These are phyloP conservation scores for Fusarium euwallaceae DNA, from an alignment of 2,329 filamentous ascomycete species.

Conservation along the genomic window DNA sequence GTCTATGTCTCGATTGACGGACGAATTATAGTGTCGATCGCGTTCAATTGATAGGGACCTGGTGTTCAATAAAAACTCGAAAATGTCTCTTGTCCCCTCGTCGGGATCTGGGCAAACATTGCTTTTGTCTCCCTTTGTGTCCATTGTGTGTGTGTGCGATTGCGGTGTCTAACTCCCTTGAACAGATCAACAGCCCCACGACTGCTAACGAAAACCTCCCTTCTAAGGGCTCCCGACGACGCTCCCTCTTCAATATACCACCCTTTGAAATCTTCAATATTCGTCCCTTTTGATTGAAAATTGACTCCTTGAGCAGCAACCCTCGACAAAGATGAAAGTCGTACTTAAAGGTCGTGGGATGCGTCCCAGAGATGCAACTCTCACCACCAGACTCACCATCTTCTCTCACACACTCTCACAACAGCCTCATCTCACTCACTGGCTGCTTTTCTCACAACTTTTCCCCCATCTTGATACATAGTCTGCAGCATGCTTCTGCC, in stretches of 20 bases:
- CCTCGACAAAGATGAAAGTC: slow-evolving; percentile 40
- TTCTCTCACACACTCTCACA: slow-evolving; percentile 10
- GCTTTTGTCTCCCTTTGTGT: slow-evolving; percentile 33
- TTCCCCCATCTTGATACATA: neutral
- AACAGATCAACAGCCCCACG: slow-evolving; percentile 22
- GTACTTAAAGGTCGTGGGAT: slow-evolving; percentile 39
- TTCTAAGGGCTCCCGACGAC: neutral
- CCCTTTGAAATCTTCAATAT: slow-evolving; percentile 35
- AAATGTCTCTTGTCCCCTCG: slow-evolving; percentile 21
- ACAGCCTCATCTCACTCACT: slow-evolving; percentile 25
- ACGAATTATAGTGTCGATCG: neutral
- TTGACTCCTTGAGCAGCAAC: slow-evolving; percentile 21
- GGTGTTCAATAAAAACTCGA: slow-evolving; percentile 18
- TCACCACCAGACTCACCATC: slow-evolving; percentile 43
- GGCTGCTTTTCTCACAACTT: slow-evolving; percentile 12
- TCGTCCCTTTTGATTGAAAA: slow-evolving; percentile 30
- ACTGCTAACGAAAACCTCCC: slow-evolving; percentile 13
- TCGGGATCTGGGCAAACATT: slow-evolving; percentile 16
- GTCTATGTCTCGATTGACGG: neutral
- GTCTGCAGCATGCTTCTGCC: slow-evolving; percentile 42
- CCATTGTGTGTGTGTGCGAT: slow-evolving; percentile 16
- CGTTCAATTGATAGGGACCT: neutral
- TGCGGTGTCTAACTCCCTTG: slow-evolving; percentile 24
- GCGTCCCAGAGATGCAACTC: slow-evolving; percentile 17
- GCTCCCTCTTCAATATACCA: slow-evolving; percentile 33